Conservation (phyloP, 495 filamentous ascomycete species). For the Aspergillus indologenus region DNA sequence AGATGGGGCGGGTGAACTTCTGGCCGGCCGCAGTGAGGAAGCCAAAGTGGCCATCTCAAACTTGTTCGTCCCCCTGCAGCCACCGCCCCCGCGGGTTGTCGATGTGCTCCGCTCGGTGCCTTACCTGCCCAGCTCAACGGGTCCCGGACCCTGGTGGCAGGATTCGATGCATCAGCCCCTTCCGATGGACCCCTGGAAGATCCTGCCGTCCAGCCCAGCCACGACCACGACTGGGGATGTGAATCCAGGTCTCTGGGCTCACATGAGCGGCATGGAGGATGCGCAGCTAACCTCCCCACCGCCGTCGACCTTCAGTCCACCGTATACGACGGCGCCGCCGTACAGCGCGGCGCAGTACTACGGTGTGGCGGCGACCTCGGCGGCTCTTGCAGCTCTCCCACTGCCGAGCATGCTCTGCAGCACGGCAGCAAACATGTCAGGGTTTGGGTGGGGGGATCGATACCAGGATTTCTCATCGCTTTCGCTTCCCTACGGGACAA, state of each 20-base stretch:
- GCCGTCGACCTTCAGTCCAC: conserved; percentile 75
- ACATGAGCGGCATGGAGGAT: conserved; percentile 64
- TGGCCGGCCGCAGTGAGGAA: conserved; percentile 88
- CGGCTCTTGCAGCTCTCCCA: conserved; percentile 67
- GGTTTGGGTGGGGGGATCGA: conserved; percentile 71
- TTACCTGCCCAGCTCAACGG: conserved; percentile 83
- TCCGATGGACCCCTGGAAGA: conserved; percentile 88
- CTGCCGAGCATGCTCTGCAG: conserved; percentile 94
- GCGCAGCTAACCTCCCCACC: conserved; percentile 68
- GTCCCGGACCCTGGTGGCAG: conserved; percentile 76
- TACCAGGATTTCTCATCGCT: conserved; percentile 50
- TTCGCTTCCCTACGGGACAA: conserved; percentile 54
- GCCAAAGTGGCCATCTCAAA: conserved; percentile 84
- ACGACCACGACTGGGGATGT: conserved; percentile 69
- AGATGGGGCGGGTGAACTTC: conserved; percentile 90
- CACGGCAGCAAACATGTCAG: conserved; percentile 57
- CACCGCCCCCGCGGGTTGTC: conserved; percentile 88
- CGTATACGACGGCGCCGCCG: conserved; percentile 65
- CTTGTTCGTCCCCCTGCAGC: conserved; percentile 84
- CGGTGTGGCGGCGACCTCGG: conserved; percentile 59
- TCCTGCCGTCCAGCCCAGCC: conserved; percentile 82
- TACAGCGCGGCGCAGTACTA: conserved; percentile 67
- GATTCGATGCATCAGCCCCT: conserved; percentile 53
- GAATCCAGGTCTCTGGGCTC: conserved; percentile 74
- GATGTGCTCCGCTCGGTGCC: conserved; percentile 84